Conservation (phyloP, 257 asterid species). For the Plantago ovata region DNA sequence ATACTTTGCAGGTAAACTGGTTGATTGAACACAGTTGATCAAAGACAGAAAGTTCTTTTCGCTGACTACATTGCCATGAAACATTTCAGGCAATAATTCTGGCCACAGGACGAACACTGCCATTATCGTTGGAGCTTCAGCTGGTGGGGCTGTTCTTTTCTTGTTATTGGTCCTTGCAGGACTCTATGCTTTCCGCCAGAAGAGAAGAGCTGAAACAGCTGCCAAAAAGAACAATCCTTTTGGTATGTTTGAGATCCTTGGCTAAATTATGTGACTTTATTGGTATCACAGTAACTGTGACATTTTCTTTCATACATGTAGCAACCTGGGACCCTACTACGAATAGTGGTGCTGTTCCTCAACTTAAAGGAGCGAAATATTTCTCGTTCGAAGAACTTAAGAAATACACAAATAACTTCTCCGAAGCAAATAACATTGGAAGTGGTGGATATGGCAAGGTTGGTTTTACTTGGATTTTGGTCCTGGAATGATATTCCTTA, state of each 20-base stretch:
- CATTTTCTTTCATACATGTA: conserved; percentile 30
- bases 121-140: conserved; percentile 64
- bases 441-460: conserved; percentile 97
- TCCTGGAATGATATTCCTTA: too few species aligned
- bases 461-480: not conserved
- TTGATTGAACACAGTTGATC: conserved; percentile 8
- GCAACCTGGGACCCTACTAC: conserved; percentile 68
- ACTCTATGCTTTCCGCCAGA: conserved; percentile 69
- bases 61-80: too few species aligned
- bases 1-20: conserved; percentile 52
- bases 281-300: conserved; percentile 8
- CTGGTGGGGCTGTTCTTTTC: conserved; percentile 55
- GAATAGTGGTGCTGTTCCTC: conserved; percentile 77
- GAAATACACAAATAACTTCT: conserved; percentile 69
- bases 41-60: too few species aligned
- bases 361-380: conserved; percentile 62
- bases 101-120: conserved; percentile 35
- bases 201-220: conserved; percentile 64
- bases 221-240: conserved; percentile 68
- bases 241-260: conserved; percentile 37
- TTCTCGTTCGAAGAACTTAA: conserved; percentile 78
- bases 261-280: not conserved
- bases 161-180: conserved; percentile 56
- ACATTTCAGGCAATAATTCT: not conserved
- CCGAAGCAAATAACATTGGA: conserved; percentile 57